These are phyloP conservation scores for Boletus vermiculosoides DNA, from an alignment of 768 basidiomycete species.

Conservation along the genomic window DNA sequence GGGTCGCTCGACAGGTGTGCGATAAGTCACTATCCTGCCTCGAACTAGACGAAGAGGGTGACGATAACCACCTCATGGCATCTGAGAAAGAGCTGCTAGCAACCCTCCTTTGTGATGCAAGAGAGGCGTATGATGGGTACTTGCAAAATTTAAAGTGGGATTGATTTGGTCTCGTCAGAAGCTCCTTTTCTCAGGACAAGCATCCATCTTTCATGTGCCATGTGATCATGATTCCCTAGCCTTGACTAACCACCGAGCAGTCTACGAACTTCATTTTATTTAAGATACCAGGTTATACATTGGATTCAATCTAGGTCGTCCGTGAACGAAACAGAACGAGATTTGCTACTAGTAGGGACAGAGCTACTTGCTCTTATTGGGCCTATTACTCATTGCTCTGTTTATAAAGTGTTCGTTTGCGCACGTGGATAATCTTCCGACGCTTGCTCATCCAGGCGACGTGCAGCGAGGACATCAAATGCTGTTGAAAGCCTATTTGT, in stretches of 20 bases:
- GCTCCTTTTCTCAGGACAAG: background rate
- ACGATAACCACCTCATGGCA: background rate
- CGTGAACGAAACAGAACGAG: too few species aligned
- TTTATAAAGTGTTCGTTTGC: too few species aligned
- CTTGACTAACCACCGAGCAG: too few species aligned
- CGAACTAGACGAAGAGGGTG: background rate
- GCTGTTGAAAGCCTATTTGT: slow-evolving; percentile 8
- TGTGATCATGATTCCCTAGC: too few species aligned
- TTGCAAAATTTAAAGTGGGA: background rate
- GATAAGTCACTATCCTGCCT: slow-evolving; percentile 7
- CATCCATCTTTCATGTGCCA: background rate
- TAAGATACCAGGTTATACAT: too few species aligned
- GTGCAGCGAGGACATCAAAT: slow-evolving; percentile 21
- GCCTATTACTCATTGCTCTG: too few species aligned
- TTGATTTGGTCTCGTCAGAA: background rate
- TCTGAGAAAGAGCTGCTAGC: slow-evolving; percentile 5
- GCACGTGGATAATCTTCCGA: too few species aligned
- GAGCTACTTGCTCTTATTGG: too few species aligned
- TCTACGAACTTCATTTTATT: too few species aligned
- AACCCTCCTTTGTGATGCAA: slow-evolving; percentile 21
- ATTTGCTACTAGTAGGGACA: too few species aligned
- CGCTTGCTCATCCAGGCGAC: slow-evolving; percentile 3
- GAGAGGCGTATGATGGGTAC: slow-evolving; percentile 13
- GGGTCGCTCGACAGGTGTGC: slow-evolving; percentile 13
- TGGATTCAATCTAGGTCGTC: too few species aligned